Base-by-base conservation (phyloP, 768 basidiomycete genomes). In the Boletus rubescentipes region DNA sequence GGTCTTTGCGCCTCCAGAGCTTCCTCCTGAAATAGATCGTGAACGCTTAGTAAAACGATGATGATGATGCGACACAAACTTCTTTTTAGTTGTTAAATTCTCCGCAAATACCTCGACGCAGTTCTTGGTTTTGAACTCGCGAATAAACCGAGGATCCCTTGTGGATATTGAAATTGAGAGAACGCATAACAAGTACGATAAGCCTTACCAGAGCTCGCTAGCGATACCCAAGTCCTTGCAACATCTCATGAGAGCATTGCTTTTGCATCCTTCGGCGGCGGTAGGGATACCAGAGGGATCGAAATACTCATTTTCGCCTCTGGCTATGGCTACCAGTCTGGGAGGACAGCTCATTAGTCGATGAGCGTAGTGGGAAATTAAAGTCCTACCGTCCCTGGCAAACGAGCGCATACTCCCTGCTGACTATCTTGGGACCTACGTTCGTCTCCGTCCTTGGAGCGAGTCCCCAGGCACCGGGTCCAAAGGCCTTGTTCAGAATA, bases 221-320 rank as follows among this genome's bases (percentile, higher is more conserved):
- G 96, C 96, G 61, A 98, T 80, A 11, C 96, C 96, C 37, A 98
- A 75, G 66, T 98, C 96, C 67, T 98, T 98, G 75, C 92, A 94
- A 70, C 96, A 98, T 31, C 96, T 79, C 95, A 98, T 97, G 30
- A 98, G 76, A 1, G 96, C 96, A 59, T 98, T 98, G 67, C 91
- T 93, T 72, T 98, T 98, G 75, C 89, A 92, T 0, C 87, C 93
- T 69, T 98, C 96, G 0, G 89, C 91, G 0, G 96, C 96, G 0
- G 96, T 98, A 2, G 96, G 83, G 46, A 98, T 85, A 14, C 93
- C 93, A 1, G 81, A 79, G 8, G 90, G 87, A 64, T 95, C 93
- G 62, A 98, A 98, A 72, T 94, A 98, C 61, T 97, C 93, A 61
- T 98, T 94, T 73, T 98, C 96, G 30, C 96, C 96, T 46, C 95